Percentiles rank a stretch among this genome's conserved stretches.
These are phyloP conservation scores for Aciculosporium take DNA, from an alignment of 2,329 filamentous ascomycete species.

Conservation along the genomic window DNA sequence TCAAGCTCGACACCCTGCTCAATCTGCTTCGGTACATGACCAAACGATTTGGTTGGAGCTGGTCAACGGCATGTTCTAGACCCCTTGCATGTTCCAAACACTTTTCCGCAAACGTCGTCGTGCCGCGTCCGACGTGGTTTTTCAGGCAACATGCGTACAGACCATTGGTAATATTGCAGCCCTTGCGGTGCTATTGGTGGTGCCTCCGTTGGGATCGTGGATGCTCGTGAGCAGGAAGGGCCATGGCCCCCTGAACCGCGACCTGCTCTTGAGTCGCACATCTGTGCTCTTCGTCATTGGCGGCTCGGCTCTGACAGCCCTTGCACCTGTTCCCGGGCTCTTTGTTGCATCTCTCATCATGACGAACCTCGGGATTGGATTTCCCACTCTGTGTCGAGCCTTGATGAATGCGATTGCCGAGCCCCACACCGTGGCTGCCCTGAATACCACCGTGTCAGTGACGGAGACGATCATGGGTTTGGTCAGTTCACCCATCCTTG, in stretches of 20 bases:
- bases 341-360: constrained; percentile 28
- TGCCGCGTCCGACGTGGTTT: not conserved
- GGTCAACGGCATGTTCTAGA: constrained; percentile 23
- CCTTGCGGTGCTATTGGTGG: constrained; percentile 22
- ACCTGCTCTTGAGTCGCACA: constrained; percentile 25
- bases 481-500: constrained; percentile 30
- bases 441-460: constrained; percentile 38
- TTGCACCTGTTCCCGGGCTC: constrained; percentile 21
- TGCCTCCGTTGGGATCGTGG: constrained; percentile 23
- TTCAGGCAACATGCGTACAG: constrained; percentile 26
- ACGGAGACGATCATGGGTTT: constrained; percentile 35
- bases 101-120: not conserved
- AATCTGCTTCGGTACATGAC: constrained; percentile 38
- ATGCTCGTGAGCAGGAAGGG: constrained; percentile 18
- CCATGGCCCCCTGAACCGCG: constrained; percentile 21
- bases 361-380: constrained; percentile 30
- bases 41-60: constrained; percentile 34
- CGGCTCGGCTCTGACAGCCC: constrained; percentile 23
- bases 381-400: constrained; percentile 28
- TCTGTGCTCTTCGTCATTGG: constrained; percentile 18
- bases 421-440: constrained; percentile 35
- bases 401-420: constrained; percentile 40
- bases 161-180: constrained; percentile 24
- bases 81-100: not conserved
- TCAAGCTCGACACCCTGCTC: constrained; percentile 18